Base-by-base conservation (phyloP, 2,329 filamentous ascomycete genomes). In the Botrytis hyacinthi region DNA sequence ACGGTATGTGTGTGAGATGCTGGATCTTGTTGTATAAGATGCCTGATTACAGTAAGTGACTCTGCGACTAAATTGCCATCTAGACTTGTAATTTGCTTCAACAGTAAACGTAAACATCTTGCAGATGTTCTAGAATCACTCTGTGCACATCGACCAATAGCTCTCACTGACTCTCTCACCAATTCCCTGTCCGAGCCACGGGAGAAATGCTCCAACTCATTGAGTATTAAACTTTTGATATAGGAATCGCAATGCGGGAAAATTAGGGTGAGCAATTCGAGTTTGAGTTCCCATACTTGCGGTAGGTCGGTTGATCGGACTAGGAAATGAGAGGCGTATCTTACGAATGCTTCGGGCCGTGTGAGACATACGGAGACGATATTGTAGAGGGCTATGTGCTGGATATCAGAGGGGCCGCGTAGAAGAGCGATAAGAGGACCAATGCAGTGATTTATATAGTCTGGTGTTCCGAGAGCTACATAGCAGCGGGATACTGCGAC, bases 121-220 rank as follows among this genome's bases (percentile, higher is more conserved):
- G 90, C 87, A 0, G 94, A 92, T 16, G 93, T 93, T 26, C 85
- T 84, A 0, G 87, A 83, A 78, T 95, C 91, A 10, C 88, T 90
- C 81, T 97, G 95, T 8, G 96, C 95, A 82, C 96, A 99, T 57
- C 96, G 89, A 1, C 96, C 96, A 77, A 99, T 97, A 9, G 96
- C 95, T 37, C 94, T 89, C 6, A 99, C 95, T 54, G 94, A 93
- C 81, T 98, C 95, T 40, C 92, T 90, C 44, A 98, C 93, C 18
- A 98, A 86, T 1, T 90, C 88, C 75, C 92, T 90, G 81, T 97
- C 91, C 20, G 89, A 84, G 82, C 89, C 90, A 74, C 91, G 89
- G 0, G 93, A 94, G 82, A 98, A 98, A 83, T 98, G 95, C 79
- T 97, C 95, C 9, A 99, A 87, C 81, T 99, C 96, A 77, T 93